These are phyloP conservation scores for Saccharomycopsis fermentans DNA, from an alignment of 805 yeast genomes.

Conservation along the genomic window DNA sequence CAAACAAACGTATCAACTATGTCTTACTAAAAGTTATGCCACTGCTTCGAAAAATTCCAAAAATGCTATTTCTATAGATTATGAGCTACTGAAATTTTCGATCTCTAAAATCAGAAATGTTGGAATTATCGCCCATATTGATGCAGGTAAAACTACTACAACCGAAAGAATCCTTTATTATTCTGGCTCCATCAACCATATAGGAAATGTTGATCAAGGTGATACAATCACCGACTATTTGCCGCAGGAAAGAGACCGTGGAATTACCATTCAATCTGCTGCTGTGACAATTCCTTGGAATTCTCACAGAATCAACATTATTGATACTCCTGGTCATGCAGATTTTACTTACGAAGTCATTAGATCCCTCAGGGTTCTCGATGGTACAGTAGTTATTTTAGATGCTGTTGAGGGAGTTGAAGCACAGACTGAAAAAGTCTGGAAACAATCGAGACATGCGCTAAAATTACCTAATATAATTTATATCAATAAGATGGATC, in stretches of 20 bases:
- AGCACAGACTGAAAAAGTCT: conserved; percentile 95
- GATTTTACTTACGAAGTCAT: conserved; percentile 94
- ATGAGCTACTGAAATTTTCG: conserved; percentile 7
- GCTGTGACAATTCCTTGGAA: conserved; percentile 90
- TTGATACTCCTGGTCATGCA: conserved; percentile 98
- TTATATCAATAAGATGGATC: conserved; percentile 90
- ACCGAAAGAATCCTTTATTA: conserved; percentile 93
- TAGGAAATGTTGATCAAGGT: conserved; percentile 94
- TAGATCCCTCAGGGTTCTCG: conserved; percentile 79
- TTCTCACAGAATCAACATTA: conserved; percentile 58
- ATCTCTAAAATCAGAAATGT: conserved; percentile 58
- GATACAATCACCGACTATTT: conserved; percentile 92
- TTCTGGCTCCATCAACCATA: conserved; percentile 65
- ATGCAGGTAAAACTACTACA: conserved; percentile 97
- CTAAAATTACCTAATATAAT: conserved; percentile 65
- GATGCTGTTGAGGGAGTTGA: conserved; percentile 98
- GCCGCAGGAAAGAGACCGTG: conserved; percentile 83
- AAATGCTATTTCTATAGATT: background rate
- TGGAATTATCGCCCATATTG: conserved; percentile 97
- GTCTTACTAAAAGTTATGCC: background rate
- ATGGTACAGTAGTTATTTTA: conserved; percentile 85
- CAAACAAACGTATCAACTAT: background rate
- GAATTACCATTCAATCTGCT: conserved; percentile 94
- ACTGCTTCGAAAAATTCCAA: background rate
- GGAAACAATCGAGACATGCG: conserved; percentile 66